phyloP scores from a whole-genome alignment of 176 grass and related monocot genomes.

The Carex scoparia region DNA sequence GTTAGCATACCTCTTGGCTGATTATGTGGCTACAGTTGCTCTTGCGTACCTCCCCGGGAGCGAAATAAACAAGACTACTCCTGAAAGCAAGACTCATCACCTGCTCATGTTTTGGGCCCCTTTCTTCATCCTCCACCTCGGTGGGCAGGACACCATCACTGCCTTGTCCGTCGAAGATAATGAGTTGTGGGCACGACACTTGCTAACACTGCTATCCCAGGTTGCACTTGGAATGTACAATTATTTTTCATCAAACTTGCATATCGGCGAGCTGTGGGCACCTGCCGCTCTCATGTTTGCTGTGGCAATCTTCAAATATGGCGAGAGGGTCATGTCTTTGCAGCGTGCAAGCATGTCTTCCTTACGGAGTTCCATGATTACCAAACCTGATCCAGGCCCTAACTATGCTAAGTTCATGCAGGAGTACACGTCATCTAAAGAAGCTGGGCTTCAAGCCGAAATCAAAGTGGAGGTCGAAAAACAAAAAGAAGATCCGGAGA shows the following conservation, averaged over 20 bases:
- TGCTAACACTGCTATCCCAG: constrained; percentile 35
- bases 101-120: constrained; percentile 60
- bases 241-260: neutral
- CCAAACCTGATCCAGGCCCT: too few species aligned
- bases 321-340: too few species aligned
- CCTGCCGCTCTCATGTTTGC: too few species aligned
- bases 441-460: too few species aligned
- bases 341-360: too few species aligned
- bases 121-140: constrained; percentile 60
- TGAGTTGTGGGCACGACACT: constrained; percentile 35
- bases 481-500: too few species aligned
- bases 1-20: constrained; percentile 29
- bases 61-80: neutral
- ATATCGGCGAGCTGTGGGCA: neutral
- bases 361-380: too few species aligned
- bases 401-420: too few species aligned
- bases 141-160: constrained; percentile 28
- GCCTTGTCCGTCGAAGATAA: constrained; percentile 1
- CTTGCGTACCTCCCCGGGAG: constrained; percentile 27
- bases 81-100: too few species aligned
- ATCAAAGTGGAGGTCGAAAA: too few species aligned
- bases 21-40: constrained; percentile 22
- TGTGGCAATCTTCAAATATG: too few species aligned
- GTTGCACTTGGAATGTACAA: constrained; percentile 21
- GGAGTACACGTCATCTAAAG: too few species aligned